Conservation (phyloP, 139 green algal genomes). For the Closterium sp. region DNA sequence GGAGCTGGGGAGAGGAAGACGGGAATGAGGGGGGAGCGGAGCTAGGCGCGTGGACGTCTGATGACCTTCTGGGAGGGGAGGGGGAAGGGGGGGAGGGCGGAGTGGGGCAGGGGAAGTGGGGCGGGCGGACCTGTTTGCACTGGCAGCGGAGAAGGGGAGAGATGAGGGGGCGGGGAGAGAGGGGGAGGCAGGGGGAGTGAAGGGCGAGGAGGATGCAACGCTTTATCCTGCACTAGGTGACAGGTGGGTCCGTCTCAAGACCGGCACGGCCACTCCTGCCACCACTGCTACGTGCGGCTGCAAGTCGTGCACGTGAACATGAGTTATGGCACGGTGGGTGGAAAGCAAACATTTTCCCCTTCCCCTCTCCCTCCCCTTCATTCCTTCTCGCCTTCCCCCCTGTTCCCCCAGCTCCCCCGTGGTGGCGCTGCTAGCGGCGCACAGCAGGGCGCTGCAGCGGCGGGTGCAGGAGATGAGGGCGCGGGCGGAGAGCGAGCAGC, state of each 20-base stretch:
- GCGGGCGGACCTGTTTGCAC: background rate
- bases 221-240: background rate
- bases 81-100: background rate
- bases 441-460: background rate
- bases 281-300: background rate
- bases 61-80: background rate
- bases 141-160: background rate
- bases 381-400: background rate
- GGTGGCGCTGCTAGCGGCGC: background rate
- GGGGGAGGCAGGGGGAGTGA: background rate
- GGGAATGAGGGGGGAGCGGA: background rate
- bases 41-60: background rate
- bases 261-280: too few relatives aligned
- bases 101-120: background rate
- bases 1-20: background rate
- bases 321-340: too few relatives aligned
- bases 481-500: background rate
- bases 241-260: too few relatives aligned
- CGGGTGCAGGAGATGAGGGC: background rate
- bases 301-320: background rate
- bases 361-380: background rate
- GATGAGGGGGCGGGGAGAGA: background rate
- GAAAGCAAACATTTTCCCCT: background rate
- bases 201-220: background rate
- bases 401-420: background rate